Conservation (phyloP, 169 alveolate species). For the Plasmodium inui region DNA sequence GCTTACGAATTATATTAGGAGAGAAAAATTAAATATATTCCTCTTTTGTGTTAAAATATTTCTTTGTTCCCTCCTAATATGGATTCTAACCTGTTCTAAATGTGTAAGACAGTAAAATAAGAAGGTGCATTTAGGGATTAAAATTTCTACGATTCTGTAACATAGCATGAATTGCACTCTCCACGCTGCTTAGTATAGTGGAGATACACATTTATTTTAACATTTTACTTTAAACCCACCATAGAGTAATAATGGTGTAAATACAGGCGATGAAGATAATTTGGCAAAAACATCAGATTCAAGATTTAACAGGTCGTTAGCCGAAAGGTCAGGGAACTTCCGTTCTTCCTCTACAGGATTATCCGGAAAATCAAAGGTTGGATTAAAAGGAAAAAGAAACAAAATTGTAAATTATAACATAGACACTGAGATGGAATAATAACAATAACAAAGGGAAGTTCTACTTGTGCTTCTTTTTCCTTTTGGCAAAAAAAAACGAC, state of each 20-base stretch:
- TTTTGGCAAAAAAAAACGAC: not conserved
- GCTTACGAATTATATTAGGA: slow-evolving; percentile 1
- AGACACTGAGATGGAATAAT: not conserved
- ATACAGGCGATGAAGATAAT: not conserved
- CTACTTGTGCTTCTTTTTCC: not conserved
- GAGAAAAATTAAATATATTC: not conserved
- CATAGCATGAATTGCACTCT: not conserved
- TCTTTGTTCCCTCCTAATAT: not conserved
- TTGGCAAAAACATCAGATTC: not conserved
- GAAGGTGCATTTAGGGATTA: not conserved
- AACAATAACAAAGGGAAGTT: not conserved
- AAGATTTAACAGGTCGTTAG: not conserved
- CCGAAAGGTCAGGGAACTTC: not conserved
- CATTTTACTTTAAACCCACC: not conserved
- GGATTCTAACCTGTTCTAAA: not conserved
- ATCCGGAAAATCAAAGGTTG: not conserved
- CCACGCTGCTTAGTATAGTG: not conserved
- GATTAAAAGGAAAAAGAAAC: not conserved
- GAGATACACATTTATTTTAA: not conserved
- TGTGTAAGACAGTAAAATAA: not conserved
- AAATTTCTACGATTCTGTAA: not conserved
- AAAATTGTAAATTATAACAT: not conserved
- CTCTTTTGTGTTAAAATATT: not conserved
- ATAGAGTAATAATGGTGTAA: not conserved
- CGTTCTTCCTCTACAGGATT: not conserved